Base-by-base conservation (phyloP, 352 stramenopile genomes). In the Saprolegnia diclina region DNA sequence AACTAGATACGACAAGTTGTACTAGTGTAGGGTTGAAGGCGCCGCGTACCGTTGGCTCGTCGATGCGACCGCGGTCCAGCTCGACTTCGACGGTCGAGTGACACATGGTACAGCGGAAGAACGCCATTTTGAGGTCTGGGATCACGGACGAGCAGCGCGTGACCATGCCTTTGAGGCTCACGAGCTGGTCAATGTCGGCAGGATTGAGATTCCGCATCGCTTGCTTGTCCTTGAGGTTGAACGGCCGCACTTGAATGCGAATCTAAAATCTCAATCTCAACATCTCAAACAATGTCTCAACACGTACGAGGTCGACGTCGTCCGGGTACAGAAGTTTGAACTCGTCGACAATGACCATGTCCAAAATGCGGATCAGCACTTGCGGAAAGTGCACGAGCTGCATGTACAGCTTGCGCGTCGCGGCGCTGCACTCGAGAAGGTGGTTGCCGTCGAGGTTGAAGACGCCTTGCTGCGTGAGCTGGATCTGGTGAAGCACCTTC, bases 111-210 rank as follows among this genome's bases (percentile, higher is more conserved):
- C 97, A 99, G 18, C 88, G 82, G 75, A 99, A 99, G 75, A 98
- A 97, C 4, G 95, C 97, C 52, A 98, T 90, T 72, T 99, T 99
- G 18, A 99, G 73, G 77, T 99, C 97, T 11, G 97, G 97, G 73
- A 99, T 97, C 45, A 99, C 90, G 18, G 93, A 86, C 64, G 90
- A 98, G 54, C 83, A 95, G 19, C 97, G 90, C 26, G 98, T 98
- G 62, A 99, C 94, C 97, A 99, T 99, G 50, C 97, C 97, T 56
- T 97, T 92, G 22, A 99, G 75, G 57, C 88, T 93, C 24, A 99
- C 88, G 19, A 99, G 82, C 65, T 97, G 87, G 74, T 99, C 97
- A 65, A 99, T 98, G 67, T 98, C 84, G 44, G 96, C 85, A 6
- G 97, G 97, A 78, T 99, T 97, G 26, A 99, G 83, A 56, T 97